Conservation (phyloP, 2,329 filamentous ascomycete genomes). For the Colletotrichum melonis region DNA sequence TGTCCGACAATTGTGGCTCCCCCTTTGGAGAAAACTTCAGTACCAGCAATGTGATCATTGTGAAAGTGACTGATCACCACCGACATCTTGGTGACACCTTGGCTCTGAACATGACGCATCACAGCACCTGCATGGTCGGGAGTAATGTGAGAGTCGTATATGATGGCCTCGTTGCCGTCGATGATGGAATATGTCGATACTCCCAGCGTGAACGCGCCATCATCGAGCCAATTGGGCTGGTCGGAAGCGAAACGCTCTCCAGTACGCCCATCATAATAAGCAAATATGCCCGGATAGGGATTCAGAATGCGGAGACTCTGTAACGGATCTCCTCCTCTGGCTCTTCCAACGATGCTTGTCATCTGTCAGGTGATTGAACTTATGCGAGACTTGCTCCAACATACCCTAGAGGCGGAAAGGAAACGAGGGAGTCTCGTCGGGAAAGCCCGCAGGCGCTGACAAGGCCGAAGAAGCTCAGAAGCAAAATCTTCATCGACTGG, state of each 20-base stretch:
- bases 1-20: constrained; percentile 28
- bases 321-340: constrained; percentile 23
- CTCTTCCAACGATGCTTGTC: not conserved
- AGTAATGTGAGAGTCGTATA: constrained; percentile 35
- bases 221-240: constrained; percentile 36
- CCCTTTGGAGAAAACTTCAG: constrained; percentile 25
- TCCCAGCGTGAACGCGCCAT: constrained; percentile 35
- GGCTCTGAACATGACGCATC: constrained; percentile 30
- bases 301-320: constrained; percentile 30
- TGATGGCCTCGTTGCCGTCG: constrained; percentile 32
- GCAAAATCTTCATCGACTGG: not conserved
- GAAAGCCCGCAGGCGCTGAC: constrained; percentile 20
- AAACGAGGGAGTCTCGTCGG: not conserved
- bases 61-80: constrained; percentile 33
- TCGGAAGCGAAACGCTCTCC: constrained; percentile 35
- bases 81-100: constrained; percentile 26
- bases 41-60: constrained; percentile 31
- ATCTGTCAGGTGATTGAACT: not conserved
- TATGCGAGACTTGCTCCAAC: not conserved
- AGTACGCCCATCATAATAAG: constrained; percentile 36
- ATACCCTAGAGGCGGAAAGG: not conserved
- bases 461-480: constrained; percentile 1
- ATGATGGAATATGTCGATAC: constrained; percentile 35
- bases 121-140: constrained; percentile 34
- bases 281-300: constrained; percentile 32